Percentiles rank a stretch among this genome's conserved stretches.
These are phyloP conservation scores for Clavispora phyllophila DNA, from an alignment of 805 yeast species.

Conservation along the genomic window DNA sequence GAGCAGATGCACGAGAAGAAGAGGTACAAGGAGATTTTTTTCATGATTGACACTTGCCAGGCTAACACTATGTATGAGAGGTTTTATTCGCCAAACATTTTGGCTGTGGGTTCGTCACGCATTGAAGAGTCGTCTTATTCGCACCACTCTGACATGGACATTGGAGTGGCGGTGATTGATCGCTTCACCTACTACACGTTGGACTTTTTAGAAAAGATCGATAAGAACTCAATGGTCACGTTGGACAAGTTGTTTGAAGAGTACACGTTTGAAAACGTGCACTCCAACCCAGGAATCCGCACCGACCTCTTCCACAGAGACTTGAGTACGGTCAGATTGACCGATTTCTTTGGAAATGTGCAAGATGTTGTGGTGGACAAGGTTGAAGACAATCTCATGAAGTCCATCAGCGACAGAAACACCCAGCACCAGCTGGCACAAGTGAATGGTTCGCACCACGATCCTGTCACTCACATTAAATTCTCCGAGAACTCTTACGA, in stretches of 20 bases:
- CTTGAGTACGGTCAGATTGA: constrained; percentile 63
- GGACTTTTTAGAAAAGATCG: constrained; percentile 79
- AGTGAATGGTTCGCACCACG: background rate
- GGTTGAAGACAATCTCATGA: constrained; percentile 44
- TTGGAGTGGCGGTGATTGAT: constrained; percentile 97
- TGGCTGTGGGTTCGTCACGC: constrained; percentile 89
- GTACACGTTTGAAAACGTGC: constrained; percentile 79
- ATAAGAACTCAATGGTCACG: constrained; percentile 68
- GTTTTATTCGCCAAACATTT: constrained; percentile 85
- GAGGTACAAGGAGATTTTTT: constrained; percentile 89
- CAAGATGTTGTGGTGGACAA: constrained; percentile 68
- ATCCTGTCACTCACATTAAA: constrained; percentile 3
- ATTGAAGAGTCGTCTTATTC: constrained; percentile 89
- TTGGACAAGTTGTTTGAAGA: constrained; percentile 80
- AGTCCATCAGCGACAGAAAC: background rate
- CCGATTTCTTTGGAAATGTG: constrained; percentile 93
- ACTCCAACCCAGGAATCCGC: constrained; percentile 90
- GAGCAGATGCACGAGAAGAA: constrained; percentile 96
- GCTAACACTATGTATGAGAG: constrained; percentile 96
- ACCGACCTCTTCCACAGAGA: constrained; percentile 71
- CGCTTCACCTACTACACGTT: constrained; percentile 89
- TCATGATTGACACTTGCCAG: constrained; percentile 98
- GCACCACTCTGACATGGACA: constrained; percentile 90
- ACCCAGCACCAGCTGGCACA: background rate
- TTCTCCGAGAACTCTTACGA: constrained; percentile 5